These are phyloP conservation scores for Mortierella sp. DNA, from an alignment of 371 early-diverging fungal genomes.

Conservation along the genomic window DNA sequence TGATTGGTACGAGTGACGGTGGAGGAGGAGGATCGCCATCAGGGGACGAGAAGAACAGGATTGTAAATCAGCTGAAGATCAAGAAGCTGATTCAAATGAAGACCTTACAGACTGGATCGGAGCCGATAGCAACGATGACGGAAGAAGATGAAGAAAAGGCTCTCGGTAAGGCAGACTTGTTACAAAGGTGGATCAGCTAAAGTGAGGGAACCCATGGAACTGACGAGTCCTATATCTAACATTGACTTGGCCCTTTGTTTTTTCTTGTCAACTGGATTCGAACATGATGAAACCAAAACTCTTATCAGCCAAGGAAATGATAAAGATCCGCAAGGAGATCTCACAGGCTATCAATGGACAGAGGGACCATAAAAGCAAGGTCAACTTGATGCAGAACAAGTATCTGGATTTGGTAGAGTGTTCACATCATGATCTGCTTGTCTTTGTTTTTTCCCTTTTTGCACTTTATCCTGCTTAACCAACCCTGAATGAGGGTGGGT, in stretches of 20 bases:
- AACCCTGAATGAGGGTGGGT: no score
- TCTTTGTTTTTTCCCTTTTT: no score
- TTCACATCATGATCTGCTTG: no score
- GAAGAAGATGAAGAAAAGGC: slow-evolving; percentile 51
- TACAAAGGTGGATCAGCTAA: no score
- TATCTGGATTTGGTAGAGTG: slow-evolving; percentile 62
- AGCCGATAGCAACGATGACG: slow-evolving; percentile 4
- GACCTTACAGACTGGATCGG: slow-evolving; percentile 44
- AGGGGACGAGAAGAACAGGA: no score
- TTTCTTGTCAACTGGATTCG: no score
- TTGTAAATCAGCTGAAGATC: slow-evolving; percentile 36
- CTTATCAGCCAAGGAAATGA: slow-evolving; percentile 55
- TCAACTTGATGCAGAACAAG: slow-evolving; percentile 54
- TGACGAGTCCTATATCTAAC: no score
- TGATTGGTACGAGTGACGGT: no score
- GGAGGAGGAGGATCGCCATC: no score
- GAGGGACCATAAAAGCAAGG: slow-evolving; percentile 39
- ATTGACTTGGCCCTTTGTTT: no score
- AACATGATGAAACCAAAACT: background rate
- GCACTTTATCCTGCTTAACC: no score
- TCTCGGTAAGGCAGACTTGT: slow-evolving; percentile 31
- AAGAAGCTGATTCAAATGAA: slow-evolving; percentile 45
- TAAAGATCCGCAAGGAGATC: slow-evolving; percentile 56
- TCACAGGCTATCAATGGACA: slow-evolving; percentile 41
- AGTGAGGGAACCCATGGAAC: no score